These are phyloP conservation scores for Alternaria triticimaculans DNA, from an alignment of 2,329 filamentous ascomycete genomes.

Conservation along the genomic window DNA sequence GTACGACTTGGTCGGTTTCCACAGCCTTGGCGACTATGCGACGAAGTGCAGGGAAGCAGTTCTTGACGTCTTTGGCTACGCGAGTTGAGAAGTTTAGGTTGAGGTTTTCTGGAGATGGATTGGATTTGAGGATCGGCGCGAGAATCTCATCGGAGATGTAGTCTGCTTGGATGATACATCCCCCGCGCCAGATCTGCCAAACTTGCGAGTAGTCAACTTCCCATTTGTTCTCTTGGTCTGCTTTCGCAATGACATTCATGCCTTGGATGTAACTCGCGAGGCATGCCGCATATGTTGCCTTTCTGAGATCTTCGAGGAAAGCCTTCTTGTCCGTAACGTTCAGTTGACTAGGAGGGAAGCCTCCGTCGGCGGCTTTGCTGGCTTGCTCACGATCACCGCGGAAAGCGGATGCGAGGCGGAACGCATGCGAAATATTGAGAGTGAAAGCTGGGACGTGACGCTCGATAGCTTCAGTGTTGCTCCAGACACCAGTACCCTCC, in stretches of 20 bases:
- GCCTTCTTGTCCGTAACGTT: constrained; percentile 41
- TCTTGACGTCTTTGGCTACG: constrained; percentile 62
- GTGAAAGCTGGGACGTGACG: constrained; percentile 70
- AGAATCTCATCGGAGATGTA: constrained; percentile 66
- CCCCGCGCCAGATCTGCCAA: constrained; percentile 70
- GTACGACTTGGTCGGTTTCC: constrained; percentile 65
- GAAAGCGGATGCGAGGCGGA: constrained; percentile 69
- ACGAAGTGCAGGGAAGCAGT: constrained; percentile 61
- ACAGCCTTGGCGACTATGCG: constrained; percentile 62
- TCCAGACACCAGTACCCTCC: constrained; percentile 73
- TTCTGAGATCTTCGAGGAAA: constrained; percentile 65
- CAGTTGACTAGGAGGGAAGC: constrained; percentile 50
- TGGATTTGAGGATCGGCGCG: constrained; percentile 51
- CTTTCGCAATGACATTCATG: constrained; percentile 67
- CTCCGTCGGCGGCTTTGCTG: constrained; percentile 55
- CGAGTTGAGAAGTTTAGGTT: constrained; percentile 51
- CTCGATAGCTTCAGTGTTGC: constrained; percentile 65
- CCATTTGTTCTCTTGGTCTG: constrained; percentile 67
- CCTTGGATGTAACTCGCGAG: constrained; percentile 70
- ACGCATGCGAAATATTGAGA: constrained; percentile 66
- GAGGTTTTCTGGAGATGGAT: constrained; percentile 52
- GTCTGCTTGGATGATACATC: constrained; percentile 75
- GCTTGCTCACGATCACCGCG: constrained; percentile 62
- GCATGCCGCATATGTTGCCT: constrained; percentile 67
- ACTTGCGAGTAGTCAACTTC: constrained; percentile 60